Evolutionary conservation across 768 basidiomycete genomes (phyloP), one percentile per base, ranked within the genome.

Genomic region (Suillus ampliporus): DNA sequence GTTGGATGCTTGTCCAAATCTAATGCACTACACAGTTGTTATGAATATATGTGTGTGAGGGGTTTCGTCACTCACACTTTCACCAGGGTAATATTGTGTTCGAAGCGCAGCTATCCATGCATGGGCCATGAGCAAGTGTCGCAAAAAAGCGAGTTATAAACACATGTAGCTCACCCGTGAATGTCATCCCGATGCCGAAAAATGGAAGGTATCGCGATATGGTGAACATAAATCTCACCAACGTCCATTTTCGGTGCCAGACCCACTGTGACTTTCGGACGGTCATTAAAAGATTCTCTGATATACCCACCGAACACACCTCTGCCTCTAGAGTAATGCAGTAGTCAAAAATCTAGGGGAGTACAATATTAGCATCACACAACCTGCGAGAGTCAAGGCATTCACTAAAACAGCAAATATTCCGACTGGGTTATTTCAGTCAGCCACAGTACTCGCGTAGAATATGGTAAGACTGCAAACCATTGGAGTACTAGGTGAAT

Each of bases 311-410:
- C 31, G 31, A 3, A 31, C 31, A 6, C 6, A 31, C 31, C 31
- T 31, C 31, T 31, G 31, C 31, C 31, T 31, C 31, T 31, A 31
- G 31, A 31, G 31, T 31, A 6, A 31, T 31, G 31, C 6, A 31
- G 31, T 74, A 72, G 40, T 74, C 71, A 4, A 58, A 66, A 35
- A 43, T 40, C 71, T 44, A 14, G 41, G 10, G 7, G n/a, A 44
- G 19, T 44, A n/a, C n/a, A n/a, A n/a, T n/a, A n/a, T n/a, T n/a
- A n/a, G n/a, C n/a, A n/a, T n/a, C n/a, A n/a, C n/a, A n/a, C n/a
- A n/a, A n/a, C n/a, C n/a, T n/a, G n/a, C n/a, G n/a, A n/a, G 1
- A n/a, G 19, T 44, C 3, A 44, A 44, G 31, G 19, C 19, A n/a
- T 14, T 44, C 1, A 44, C 43, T 9, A 44, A 44, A 44, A 44